Evolutionary conservation across 495 filamentous ascomycete genomes (phyloP).

Genomic region (Diplogelasinospora grovesii): DNA sequence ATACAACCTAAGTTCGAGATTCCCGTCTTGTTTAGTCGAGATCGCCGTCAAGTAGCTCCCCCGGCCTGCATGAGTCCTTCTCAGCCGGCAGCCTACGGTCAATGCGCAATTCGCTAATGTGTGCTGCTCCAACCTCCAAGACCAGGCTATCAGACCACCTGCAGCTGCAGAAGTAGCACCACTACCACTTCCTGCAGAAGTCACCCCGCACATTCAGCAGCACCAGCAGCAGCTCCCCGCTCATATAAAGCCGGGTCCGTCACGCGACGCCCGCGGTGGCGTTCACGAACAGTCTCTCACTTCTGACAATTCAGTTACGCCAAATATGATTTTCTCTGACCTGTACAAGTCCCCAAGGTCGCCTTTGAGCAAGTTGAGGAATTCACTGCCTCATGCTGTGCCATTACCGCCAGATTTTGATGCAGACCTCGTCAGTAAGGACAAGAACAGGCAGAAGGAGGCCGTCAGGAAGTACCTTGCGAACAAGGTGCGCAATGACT

Average conservation of each 20-base stretch:
- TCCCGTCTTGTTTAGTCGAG: no score
- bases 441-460: constrained; percentile 49
- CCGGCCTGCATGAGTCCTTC: neutral
- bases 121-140: constrained; percentile 7
- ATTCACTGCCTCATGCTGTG: constrained; percentile 23
- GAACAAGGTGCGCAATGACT: constrained; percentile 53
- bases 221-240: constrained; percentile 7
- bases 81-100: constrained; percentile 9
- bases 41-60: no score
- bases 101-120: constrained; percentile 24
- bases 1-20: no score
- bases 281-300: constrained; percentile 5
- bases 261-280: constrained; percentile 19
- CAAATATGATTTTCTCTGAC: constrained; percentile 34
- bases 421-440: constrained; percentile 46
- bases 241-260: constrained; percentile 20
- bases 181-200: constrained; percentile 19
- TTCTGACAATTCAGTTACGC: neutral
- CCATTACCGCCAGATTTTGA: constrained; percentile 34
- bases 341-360: constrained; percentile 31
- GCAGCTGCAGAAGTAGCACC: no score
- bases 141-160: constrained; percentile 21
- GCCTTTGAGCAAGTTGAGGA: constrained; percentile 34
- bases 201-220: constrained; percentile 23
- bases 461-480: constrained; percentile 45